Evolutionary conservation across 208 protist species (phyloP).

Genomic region (Trypanosoma platydactyli): DNA sequence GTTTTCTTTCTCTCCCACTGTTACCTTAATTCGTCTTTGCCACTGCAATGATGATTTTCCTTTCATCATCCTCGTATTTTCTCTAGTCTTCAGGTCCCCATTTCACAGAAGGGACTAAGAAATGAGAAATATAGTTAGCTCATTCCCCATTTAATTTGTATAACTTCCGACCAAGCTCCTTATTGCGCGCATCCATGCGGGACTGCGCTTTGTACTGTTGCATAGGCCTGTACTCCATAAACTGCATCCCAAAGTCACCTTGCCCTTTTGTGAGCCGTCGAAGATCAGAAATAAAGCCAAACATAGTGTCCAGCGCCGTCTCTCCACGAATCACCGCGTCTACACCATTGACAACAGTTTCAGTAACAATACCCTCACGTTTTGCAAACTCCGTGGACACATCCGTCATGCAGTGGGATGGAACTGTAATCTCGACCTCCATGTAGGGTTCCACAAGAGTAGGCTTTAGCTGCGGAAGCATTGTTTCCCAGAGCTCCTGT

Average conservation of each 20-base stretch:
- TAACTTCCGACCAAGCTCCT: constrained; percentile 63
- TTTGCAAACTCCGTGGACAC: constrained; percentile 86
- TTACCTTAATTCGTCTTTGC: neutral
- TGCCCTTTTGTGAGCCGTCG: constrained; percentile 90
- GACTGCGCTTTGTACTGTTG: constrained; percentile 85
- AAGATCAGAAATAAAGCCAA: constrained; percentile 93
- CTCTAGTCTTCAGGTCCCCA: neutral
- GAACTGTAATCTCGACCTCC: constrained; percentile 93
- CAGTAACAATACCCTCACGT: constrained; percentile 87
- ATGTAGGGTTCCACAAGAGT: constrained; percentile 98
- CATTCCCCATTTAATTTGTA: constrained; percentile 69
- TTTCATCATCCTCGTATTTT: neutral
- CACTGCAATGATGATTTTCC: neutral
- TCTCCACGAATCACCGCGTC: constrained; percentile 89
- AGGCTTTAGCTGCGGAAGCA: constrained; percentile 87
- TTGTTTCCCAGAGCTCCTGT: constrained; percentile 93
- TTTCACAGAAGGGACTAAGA: constrained; percentile 1
- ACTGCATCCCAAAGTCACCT: constrained; percentile 94
- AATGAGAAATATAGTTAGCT: constrained; percentile 19
- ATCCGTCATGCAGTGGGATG: constrained; percentile 84
- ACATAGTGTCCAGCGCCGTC: constrained; percentile 92
- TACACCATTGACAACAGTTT: constrained; percentile 76
- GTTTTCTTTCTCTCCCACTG: neutral
- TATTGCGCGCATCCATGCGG: constrained; percentile 91
- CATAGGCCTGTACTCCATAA: constrained; percentile 91